These are phyloP conservation scores for Alnus rubra DNA, from an alignment of 306 rosid species.

Conservation along the genomic window DNA sequence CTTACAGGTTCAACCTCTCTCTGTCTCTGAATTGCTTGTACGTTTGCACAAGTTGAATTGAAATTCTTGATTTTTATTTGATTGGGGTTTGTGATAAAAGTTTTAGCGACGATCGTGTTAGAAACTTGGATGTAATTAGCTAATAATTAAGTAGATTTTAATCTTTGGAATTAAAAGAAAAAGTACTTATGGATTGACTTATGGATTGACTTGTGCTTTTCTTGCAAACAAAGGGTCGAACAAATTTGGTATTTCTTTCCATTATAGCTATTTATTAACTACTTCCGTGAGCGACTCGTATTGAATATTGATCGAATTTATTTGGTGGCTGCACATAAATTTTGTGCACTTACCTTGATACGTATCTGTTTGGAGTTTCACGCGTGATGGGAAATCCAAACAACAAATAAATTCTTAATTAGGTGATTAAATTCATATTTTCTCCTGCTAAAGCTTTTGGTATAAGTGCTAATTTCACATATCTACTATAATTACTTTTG, in stretches of 20 bases:
- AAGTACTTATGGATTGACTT: neutral
- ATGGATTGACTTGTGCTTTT: too few species aligned
- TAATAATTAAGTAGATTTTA: neutral
- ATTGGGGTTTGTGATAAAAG: neutral
- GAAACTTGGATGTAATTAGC: conserved; percentile 1
- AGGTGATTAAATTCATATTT: too few species aligned
- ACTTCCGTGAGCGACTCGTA: too few species aligned
- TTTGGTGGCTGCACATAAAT: too few species aligned
- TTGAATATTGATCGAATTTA: too few species aligned
- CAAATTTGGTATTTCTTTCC: neutral
- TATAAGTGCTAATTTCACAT: too few species aligned
- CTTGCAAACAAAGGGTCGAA: neutral
- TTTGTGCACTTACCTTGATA: too few species aligned
- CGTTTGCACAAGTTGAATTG: neutral
- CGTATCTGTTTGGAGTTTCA: neutral
- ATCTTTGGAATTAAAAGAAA: neutral
- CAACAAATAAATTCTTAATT: too few species aligned
- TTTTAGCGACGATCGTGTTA: neutral
- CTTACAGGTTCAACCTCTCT: conserved; percentile 63
- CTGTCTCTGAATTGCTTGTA: neutral
- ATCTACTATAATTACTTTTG: too few species aligned
- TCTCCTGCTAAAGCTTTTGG: too few species aligned
- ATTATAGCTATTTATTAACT: too few species aligned
- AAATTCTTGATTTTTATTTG: neutral
- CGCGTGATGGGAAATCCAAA: too few species aligned